Evolutionary conservation across 2,329 filamentous ascomycete species (phyloP).

Genomic region (Alternaria atra): DNA sequence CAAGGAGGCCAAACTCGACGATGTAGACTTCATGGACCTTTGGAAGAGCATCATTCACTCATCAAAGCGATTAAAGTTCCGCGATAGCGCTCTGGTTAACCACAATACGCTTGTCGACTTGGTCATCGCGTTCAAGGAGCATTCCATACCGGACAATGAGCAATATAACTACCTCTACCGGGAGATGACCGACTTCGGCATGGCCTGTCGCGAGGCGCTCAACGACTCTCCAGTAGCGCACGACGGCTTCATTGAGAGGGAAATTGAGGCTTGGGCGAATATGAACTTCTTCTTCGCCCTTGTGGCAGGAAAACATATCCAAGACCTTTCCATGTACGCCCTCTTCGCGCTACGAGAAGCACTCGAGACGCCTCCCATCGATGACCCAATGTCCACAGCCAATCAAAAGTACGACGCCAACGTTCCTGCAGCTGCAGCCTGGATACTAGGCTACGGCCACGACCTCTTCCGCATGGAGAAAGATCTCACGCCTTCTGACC

Average conservation of each 20-base stretch:
- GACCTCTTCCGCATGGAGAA: conserved; percentile 34
- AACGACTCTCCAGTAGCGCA: conserved; percentile 39
- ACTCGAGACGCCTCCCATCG: conserved; percentile 32
- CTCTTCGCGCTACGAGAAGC: conserved; percentile 43
- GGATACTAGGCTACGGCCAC: conserved; percentile 36
- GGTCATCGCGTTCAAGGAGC: conserved; percentile 36
- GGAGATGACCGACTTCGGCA: conserved; percentile 31
- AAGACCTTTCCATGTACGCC: conserved; percentile 33
- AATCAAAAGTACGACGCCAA: conserved; percentile 36
- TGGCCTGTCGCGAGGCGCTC: conserved; percentile 39
- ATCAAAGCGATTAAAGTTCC: conserved; percentile 34
- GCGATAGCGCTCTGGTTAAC: neutral
- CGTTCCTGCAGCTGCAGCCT: conserved; percentile 43
- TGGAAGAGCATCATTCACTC: conserved; percentile 47
- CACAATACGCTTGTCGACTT: conserved; percentile 35
- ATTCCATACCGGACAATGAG: conserved; percentile 28
- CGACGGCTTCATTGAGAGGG: conserved; percentile 26
- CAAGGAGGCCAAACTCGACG: conserved; percentile 24
- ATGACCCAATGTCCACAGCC: conserved; percentile 28
- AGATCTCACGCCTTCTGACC: conserved; percentile 40
- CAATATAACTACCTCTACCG: conserved; percentile 32
- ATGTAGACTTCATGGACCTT: conserved; percentile 34
- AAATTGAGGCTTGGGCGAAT: conserved; percentile 44
- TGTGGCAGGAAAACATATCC: conserved; percentile 26
- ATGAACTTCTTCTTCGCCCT: conserved; percentile 44